Evolutionary conservation across 805 yeast genomes (phyloP).

Genomic region (Wickerhamomyces queroliae): DNA sequence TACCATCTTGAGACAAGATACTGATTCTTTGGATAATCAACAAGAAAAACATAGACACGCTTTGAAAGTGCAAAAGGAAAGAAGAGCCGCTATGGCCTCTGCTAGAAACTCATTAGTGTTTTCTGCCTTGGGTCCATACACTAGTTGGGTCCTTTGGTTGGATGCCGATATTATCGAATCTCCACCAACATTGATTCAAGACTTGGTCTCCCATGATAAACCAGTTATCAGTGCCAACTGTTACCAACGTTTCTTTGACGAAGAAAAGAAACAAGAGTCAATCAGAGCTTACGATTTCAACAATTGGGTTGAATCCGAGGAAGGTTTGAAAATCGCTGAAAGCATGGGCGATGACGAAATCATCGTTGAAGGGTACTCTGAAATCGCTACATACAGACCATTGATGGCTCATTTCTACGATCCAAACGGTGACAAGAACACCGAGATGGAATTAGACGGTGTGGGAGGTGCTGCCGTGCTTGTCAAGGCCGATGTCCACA

Average conservation of each 20-base stretch:
- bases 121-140: constrained; percentile 82
- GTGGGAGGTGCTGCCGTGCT: constrained; percentile 97
- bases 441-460: constrained; percentile 87
- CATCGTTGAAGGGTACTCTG: constrained; percentile 90
- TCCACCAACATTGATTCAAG: constrained; percentile 78
- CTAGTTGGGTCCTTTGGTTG: constrained; percentile 95
- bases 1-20: constrained; percentile 87
- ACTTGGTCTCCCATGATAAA: constrained; percentile 76
- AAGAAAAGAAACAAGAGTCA: constrained; percentile 45
- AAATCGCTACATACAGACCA: constrained; percentile 90
- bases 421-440: constrained; percentile 49
- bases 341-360: constrained; percentile 82
- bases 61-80: constrained; percentile 73
- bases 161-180: constrained; percentile 94
- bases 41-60: constrained; percentile 90
- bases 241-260: constrained; percentile 72
- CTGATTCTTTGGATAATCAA: constrained; percentile 69
- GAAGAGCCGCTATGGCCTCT: constrained; percentile 87
- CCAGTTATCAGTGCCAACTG: constrained; percentile 91
- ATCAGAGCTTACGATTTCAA: constrained; percentile 92
- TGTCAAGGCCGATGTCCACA: constrained; percentile 95
- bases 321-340: constrained; percentile 70
- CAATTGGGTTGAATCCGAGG: constrained; percentile 89
- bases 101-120: constrained; percentile 90
- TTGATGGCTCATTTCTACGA: constrained; percentile 89